phyloP scores from a whole-genome alignment of 176 grass and related monocot species.

The Alopecurus myosuroides region DNA sequence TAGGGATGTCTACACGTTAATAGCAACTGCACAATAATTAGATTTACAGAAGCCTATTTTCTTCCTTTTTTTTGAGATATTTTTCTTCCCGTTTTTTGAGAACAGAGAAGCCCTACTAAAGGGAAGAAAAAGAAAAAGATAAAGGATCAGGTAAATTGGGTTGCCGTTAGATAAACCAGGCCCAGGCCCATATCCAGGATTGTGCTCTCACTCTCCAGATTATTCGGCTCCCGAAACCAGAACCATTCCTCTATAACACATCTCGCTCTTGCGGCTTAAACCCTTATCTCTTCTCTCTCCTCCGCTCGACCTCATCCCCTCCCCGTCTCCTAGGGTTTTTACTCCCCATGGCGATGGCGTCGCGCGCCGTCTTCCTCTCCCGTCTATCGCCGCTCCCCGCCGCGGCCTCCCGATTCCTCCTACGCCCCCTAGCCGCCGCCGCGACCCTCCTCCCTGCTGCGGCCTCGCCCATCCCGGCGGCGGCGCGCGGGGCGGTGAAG shows the following conservation, averaged over 20 bases:
- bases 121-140: too few species aligned
- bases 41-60: too few species aligned
- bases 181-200: background rate
- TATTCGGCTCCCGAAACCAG: background rate
- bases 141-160: background rate
- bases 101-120: too few species aligned
- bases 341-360: conserved; percentile 17
- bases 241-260: background rate
- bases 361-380: conserved; percentile 17
- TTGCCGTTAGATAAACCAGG: background rate
- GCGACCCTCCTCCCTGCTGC: background rate
- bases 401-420: background rate
- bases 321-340: conserved; percentile 10
- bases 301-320: background rate
- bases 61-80: too few species aligned
- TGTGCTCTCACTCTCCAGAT: conserved; percentile 2
- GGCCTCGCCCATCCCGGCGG: background rate
- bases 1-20: too few species aligned
- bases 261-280: conserved; percentile 14
- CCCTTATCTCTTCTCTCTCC: conserved; percentile 22
- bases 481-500: background rate
- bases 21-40: too few species aligned
- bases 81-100: too few species aligned
- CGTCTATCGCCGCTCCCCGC: background rate
- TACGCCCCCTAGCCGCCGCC: conserved; percentile 13